phyloP scores from a whole-genome alignment of 2,329 filamentous ascomycete genomes.

The Pezicula rhizophila region DNA sequence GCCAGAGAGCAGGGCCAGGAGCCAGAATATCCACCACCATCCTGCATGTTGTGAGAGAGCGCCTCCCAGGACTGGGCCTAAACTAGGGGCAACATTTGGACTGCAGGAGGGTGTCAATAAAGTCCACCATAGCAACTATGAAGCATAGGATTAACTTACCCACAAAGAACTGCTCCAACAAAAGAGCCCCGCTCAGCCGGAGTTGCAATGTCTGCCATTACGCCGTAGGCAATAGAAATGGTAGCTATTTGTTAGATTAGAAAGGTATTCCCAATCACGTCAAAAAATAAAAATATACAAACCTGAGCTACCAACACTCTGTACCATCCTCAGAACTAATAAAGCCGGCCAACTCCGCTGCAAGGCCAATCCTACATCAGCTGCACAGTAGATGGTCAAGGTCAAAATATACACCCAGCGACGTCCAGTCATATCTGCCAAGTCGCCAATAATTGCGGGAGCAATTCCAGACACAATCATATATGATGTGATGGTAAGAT shows the following conservation, averaged over 20 bases:
- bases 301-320: slow-evolving; percentile 41
- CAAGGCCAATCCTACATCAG: slow-evolving; percentile 47
- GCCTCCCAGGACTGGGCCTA: slow-evolving; percentile 28
- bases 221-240: slow-evolving; percentile 49
- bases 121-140: neutral
- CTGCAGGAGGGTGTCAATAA: neutral
- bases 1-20: slow-evolving; percentile 28
- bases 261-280: slow-evolving; percentile 27
- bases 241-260: slow-evolving; percentile 36
- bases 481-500: slow-evolving; percentile 9
- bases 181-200: slow-evolving; percentile 55
- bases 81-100: slow-evolving; percentile 6
- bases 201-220: slow-evolving; percentile 59
- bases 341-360: slow-evolving; percentile 42
- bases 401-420: slow-evolving; percentile 46
- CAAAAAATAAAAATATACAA: neutral
- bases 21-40: slow-evolving; percentile 33
- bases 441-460: slow-evolving; percentile 25
- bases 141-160: neutral
- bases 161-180: slow-evolving; percentile 39
- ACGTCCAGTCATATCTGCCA: slow-evolving; percentile 51
- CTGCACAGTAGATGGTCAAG: slow-evolving; percentile 45
- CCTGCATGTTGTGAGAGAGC: slow-evolving; percentile 25
- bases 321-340: slow-evolving; percentile 46
- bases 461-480: slow-evolving; percentile 41